Conservation (phyloP, 2,329 filamentous ascomycete species). For the Colletotrichum sp. region DNA sequence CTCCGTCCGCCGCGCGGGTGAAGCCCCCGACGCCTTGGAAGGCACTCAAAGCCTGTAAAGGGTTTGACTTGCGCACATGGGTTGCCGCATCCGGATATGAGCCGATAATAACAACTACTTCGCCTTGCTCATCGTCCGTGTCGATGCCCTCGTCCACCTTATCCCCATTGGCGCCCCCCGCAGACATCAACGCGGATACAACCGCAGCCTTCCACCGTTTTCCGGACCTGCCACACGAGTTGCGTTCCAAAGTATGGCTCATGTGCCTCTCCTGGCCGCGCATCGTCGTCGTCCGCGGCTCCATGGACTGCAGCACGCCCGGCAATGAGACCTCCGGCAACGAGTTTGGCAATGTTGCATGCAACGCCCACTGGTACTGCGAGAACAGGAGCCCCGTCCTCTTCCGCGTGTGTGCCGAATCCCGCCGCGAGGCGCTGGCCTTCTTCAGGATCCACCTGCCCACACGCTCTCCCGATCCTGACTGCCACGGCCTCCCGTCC, state of each 20-base stretch:
- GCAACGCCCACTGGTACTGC: conserved; percentile 20
- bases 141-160: background rate
- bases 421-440: conserved; percentile 13
- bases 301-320: background rate
- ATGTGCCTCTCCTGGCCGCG: conserved; percentile 19
- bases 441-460: conserved; percentile 25
- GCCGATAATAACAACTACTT: background rate
- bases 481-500: conserved; percentile 6
- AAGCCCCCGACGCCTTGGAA: background rate
- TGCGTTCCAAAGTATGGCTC: conserved; percentile 22
- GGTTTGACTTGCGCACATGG: conserved; percentile 18
- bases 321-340: conserved; percentile 2
- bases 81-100: background rate
- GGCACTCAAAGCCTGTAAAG: background rate
- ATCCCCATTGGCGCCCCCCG: background rate
- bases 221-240: conserved; percentile 18
- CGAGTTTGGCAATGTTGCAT: conserved; percentile 10
- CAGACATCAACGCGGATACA: background rate
- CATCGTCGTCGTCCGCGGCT: conserved; percentile 18
- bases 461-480: background rate
- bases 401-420: conserved; percentile 21
- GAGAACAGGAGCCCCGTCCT: conserved; percentile 21
- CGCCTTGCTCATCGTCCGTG: background rate
- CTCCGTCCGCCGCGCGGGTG: background rate
- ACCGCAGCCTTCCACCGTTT: conserved; percentile 11